Evolutionary conservation across 805 yeast species (phyloP).

Genomic region (Candida dajiaensis): DNA sequence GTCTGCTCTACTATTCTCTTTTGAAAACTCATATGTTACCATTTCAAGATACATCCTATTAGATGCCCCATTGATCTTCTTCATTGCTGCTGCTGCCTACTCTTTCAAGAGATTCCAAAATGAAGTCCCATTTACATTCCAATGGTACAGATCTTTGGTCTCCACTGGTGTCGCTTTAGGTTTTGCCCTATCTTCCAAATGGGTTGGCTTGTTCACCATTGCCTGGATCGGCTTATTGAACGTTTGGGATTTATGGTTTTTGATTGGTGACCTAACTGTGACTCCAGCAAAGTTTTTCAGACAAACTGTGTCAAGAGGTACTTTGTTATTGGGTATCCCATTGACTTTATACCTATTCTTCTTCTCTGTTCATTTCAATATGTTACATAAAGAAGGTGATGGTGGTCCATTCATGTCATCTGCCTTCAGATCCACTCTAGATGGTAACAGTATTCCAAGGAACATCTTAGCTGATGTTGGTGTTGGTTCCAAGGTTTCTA

Average conservation of each 20-base stretch:
- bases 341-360: slow-evolving; percentile 45
- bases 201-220: slow-evolving; percentile 81
- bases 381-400: slow-evolving; percentile 57
- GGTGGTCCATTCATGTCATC: slow-evolving; percentile 69
- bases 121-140: slow-evolving; percentile 51
- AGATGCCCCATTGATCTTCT: slow-evolving; percentile 72
- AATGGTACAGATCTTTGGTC: slow-evolving; percentile 54
- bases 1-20: slow-evolving; percentile 48
- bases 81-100: slow-evolving; percentile 67
- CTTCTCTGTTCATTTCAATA: slow-evolving; percentile 58
- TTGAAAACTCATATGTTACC: slow-evolving; percentile 66
- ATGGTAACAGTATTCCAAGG: slow-evolving; percentile 54
- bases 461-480: slow-evolving; percentile 64
- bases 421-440: slow-evolving; percentile 61
- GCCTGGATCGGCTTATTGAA: slow-evolving; percentile 71
- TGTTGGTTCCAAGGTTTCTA: slow-evolving; percentile 57
- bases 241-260: slow-evolving; percentile 59
- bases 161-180: slow-evolving; percentile 71
- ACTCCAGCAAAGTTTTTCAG: slow-evolving; percentile 36
- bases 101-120: slow-evolving; percentile 62
- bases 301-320: slow-evolving; percentile 47
- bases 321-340: slow-evolving; percentile 54
- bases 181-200: slow-evolving; percentile 66
- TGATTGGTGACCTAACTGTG: slow-evolving; percentile 62
- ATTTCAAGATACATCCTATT: slow-evolving; percentile 69